These are phyloP conservation scores for Fusarium redolens DNA, from an alignment of 2,329 filamentous ascomycete species.

Conservation along the genomic window DNA sequence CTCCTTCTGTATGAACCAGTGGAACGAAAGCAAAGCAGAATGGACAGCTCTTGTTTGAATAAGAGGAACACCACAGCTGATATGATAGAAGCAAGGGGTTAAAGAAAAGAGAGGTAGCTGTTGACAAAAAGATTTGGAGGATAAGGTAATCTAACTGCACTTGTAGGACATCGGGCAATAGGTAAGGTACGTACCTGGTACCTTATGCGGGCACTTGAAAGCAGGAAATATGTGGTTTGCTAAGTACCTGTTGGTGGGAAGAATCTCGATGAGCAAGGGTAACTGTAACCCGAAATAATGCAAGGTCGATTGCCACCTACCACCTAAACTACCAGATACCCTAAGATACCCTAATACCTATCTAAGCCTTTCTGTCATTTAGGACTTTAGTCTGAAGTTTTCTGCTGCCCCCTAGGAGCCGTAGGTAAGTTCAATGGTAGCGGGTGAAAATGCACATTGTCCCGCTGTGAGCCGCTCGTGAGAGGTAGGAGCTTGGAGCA, in stretches of 20 bases:
- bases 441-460: not conserved
- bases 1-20: not conserved
- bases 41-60: not conserved
- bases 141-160: not conserved
- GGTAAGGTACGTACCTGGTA: not conserved
- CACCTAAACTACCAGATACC: too few relatives aligned
- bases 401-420: too few relatives aligned
- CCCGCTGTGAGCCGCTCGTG: constrained; percentile 29
- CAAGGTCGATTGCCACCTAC: not conserved
- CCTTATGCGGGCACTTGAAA: not conserved
- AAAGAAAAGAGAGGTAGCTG: not conserved
- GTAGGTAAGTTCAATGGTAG: not conserved
- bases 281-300: not conserved
- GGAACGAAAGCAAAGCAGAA: not conserved
- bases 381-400: too few relatives aligned
- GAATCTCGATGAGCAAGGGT: constrained; percentile 25
- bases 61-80: not conserved
- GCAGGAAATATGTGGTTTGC: not conserved
- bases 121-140: not conserved
- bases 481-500: constrained; percentile 16
- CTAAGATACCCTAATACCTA: too few relatives aligned
- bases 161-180: not conserved
- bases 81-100: not conserved
- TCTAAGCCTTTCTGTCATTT: too few relatives aligned
- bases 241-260: not conserved